phyloP scores from a whole-genome alignment of 208 protist species.

The Leishmania tarentolae region DNA sequence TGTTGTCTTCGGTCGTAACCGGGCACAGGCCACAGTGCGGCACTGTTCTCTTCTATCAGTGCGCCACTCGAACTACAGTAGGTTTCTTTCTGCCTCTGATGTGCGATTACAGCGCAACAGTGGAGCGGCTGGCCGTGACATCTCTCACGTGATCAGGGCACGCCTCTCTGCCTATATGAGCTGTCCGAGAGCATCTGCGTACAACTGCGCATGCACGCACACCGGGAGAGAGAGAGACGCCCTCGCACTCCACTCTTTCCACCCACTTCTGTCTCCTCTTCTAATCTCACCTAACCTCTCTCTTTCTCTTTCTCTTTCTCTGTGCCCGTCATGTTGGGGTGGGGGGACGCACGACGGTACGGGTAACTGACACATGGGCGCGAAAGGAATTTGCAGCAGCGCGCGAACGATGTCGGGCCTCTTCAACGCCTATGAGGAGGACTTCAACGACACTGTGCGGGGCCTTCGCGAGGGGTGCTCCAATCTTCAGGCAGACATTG shows the following conservation, averaged over 20 bases:
- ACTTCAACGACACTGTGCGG: conserved; percentile 54
- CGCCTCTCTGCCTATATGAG: neutral
- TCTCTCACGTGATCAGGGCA: neutral
- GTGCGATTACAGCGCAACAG: neutral
- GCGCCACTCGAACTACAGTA: neutral
- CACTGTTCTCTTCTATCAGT: neutral
- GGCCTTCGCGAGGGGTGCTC: conserved; percentile 28
- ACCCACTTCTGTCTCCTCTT: too few species aligned
- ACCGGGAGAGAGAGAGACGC: neutral
- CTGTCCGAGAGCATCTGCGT: neutral
- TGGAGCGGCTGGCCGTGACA: neutral
- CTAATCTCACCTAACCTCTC: too few species aligned
- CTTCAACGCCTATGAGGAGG: conserved; percentile 67
- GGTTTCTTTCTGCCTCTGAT: conserved; percentile 1
- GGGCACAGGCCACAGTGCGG: neutral
- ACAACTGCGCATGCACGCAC: neutral
- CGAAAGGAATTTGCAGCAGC: neutral
- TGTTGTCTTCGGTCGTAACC: neutral
- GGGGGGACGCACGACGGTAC: too few species aligned
- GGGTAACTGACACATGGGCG: neutral
- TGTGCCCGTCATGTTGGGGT: neutral
- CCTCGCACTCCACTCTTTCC: neutral
- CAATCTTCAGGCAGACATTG: conserved; percentile 37
- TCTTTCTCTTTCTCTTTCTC: neutral
- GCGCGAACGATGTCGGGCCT: conserved; percentile 44